Base-by-base conservation (phyloP, 1,284 basidiomycete genomes). In the Xerocomus minutiporus region DNA sequence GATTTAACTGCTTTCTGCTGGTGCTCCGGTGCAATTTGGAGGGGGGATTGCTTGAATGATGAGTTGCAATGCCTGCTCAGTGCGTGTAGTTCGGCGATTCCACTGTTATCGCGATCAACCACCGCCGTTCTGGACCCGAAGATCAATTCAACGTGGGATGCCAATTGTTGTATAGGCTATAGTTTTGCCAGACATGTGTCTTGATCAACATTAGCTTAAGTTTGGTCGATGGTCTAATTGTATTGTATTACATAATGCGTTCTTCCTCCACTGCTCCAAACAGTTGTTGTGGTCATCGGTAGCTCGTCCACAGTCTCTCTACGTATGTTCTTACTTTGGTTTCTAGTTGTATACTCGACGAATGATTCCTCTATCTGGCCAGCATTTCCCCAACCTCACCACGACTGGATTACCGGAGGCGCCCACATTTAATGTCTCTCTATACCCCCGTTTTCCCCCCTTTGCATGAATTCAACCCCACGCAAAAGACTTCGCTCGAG, bases 391-490 rank as follows among this genome's bases (percentile, higher is more conserved):
- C 13, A 34, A 31, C 26, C 38, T 15, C 12, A 17, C 28, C 50
- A 15, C 23, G 39, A 42, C 34, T 39, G 38, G 15, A 39, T 42
- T 39, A 41, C 11, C 25, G 47, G 46, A 28, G 53, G 39, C 46
- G 9, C 23, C n/a, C 35, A n/a, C 4, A 17, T 20, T 11, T 34
- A 34, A 70, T 70, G 68, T 70, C 68, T 40, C 61, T 70, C 9
- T 71, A 70, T 52, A 71, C 70, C 0, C 68, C 68, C 39, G 50
- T 71, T 5, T 70, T 70, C 29, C 70, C 68, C 4, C 48, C 67
- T 12, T 49, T 57, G 17, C 57, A 49, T 8, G 58, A 52, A 9
- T 29, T 38, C 34, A 47, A 40, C 38, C 28, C 13, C 31, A 25
- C 53, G 41, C 53, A 39, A 6, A 64, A 49, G 40, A 44, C 17